phyloP scores from a whole-genome alignment of 345 rosid species.

The Laguncularia racemosa region DNA sequence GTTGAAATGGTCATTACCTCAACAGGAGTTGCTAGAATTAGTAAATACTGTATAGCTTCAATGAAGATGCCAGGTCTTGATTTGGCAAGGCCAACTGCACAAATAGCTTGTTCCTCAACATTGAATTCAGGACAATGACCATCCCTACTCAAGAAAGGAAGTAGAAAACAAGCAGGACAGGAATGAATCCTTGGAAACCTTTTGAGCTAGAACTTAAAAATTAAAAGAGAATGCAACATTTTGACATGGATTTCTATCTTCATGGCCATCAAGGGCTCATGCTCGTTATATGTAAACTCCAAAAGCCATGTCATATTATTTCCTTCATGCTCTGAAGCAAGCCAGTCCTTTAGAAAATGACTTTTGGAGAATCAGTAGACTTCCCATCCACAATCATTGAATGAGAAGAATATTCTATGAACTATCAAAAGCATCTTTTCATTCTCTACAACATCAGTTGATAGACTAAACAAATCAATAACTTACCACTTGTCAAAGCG shows the following conservation, averaged over 20 bases:
- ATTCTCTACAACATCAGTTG: not conserved
- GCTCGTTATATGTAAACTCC: not conserved
- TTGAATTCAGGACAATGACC: slow-evolving; percentile 93
- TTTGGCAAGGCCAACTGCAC: slow-evolving; percentile 89
- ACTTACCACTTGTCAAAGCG: slow-evolving; percentile 88
- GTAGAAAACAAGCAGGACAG: slow-evolving; percentile 12
- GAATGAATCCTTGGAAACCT: not conserved
- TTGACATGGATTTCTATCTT: too few species aligned
- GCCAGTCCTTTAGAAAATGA: too few species aligned
- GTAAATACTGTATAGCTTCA: slow-evolving; percentile 88
- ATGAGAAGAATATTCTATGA: too few species aligned
- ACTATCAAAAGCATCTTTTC: not conserved
- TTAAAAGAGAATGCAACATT: not conserved
- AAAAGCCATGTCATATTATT: too few species aligned
- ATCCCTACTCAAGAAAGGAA: slow-evolving; percentile 48
- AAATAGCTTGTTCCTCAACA: slow-evolving; percentile 86
- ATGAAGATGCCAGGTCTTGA: slow-evolving; percentile 80
- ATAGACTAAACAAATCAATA: not conserved
- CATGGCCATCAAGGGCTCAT: too few species aligned
- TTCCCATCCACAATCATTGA: too few species aligned
- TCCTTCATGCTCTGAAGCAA: too few species aligned
- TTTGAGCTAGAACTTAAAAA: slow-evolving; percentile 1
- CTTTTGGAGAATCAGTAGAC: too few species aligned
- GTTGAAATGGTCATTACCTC: slow-evolving; percentile 44
- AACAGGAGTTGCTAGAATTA: slow-evolving; percentile 84